phyloP scores from a whole-genome alignment of 768 basidiomycete genomes.

The Fibroporia radiculosa region DNA sequence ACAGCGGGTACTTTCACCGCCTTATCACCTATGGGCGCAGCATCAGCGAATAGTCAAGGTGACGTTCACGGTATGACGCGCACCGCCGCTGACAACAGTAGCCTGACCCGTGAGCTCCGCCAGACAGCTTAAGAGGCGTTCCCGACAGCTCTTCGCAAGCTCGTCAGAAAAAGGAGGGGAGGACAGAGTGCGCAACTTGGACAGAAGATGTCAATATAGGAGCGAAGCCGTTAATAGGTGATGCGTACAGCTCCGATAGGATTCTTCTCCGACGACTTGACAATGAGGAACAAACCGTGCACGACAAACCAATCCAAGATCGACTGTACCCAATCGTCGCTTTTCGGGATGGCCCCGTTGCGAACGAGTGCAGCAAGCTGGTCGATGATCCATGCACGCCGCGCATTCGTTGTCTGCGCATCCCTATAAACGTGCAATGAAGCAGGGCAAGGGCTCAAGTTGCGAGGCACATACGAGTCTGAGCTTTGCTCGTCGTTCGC shows the following conservation, averaged over 20 bases:
- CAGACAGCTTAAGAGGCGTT: constrained; percentile 63
- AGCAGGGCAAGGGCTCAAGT: not conserved
- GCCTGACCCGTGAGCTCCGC: constrained; percentile 63
- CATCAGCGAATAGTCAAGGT: not conserved
- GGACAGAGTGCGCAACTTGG: constrained; percentile 54
- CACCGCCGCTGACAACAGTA: constrained; percentile 45
- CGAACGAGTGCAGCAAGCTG: constrained; percentile 75
- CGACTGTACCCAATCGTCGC: constrained; percentile 66
- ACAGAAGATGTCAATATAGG: not conserved
- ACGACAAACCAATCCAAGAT: constrained; percentile 78
- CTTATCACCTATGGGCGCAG: constrained; percentile 20
- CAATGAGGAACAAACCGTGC: constrained; percentile 72
- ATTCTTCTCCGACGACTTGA: constrained; percentile 67
- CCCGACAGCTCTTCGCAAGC: constrained; percentile 58
- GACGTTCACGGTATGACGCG: constrained; percentile 10
- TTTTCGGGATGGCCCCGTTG: constrained; percentile 72
- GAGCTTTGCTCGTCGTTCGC: constrained; percentile 35
- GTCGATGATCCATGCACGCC: constrained; percentile 78
- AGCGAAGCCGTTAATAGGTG: not conserved
- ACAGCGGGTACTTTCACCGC: constrained; percentile 48
- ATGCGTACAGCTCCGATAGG: constrained; percentile 48
- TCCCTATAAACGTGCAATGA: constrained; percentile 29
- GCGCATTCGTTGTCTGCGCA: constrained; percentile 39
- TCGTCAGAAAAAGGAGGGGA: constrained; percentile 68
- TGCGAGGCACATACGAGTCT: constrained; percentile 7